These are phyloP conservation scores for Botryotinia narcissicola DNA, from an alignment of 2,329 filamentous ascomycete genomes.

Conservation along the genomic window DNA sequence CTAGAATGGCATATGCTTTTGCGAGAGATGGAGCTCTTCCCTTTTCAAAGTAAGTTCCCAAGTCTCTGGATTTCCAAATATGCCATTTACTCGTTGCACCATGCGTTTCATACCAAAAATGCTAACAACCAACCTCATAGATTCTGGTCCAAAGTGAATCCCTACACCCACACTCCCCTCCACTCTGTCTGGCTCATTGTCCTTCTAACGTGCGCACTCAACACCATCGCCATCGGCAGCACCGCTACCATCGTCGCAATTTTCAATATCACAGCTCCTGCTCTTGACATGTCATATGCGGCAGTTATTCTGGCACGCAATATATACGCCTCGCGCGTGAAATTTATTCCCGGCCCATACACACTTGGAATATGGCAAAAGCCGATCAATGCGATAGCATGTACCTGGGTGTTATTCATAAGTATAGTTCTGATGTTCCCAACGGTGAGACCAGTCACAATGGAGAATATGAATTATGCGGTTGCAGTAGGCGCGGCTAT, in stretches of 20 bases:
- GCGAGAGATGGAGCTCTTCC: slow-evolving; percentile 59
- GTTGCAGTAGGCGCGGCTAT: slow-evolving; percentile 47
- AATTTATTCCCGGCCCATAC: slow-evolving; percentile 48
- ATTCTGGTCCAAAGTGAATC: slow-evolving; percentile 52
- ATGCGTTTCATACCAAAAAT: neutral
- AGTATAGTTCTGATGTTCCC: slow-evolving; percentile 59
- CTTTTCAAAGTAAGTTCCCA: slow-evolving; percentile 49
- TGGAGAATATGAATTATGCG: slow-evolving; percentile 52
- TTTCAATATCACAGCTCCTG: slow-evolving; percentile 52
- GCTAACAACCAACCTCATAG: slow-evolving; percentile 35
- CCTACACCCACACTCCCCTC: slow-evolving; percentile 55
- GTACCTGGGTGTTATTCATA: slow-evolving; percentile 62
- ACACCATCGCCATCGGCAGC: slow-evolving; percentile 51
- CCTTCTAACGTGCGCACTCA: slow-evolving; percentile 51
- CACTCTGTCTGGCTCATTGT: slow-evolving; percentile 65
- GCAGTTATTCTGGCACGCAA: slow-evolving; percentile 53
- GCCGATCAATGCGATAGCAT: slow-evolving; percentile 53
- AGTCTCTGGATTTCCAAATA: neutral
- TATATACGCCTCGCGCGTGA: slow-evolving; percentile 29
- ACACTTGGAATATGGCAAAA: slow-evolving; percentile 55
- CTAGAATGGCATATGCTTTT: slow-evolving; percentile 61
- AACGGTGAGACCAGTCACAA: slow-evolving; percentile 46
- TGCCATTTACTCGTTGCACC: neutral
- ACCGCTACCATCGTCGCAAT: slow-evolving; percentile 52
- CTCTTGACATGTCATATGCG: slow-evolving; percentile 54